Evolutionary conservation across 768 basidiomycete genomes (phyloP), one percentile per base, ranked within the genome.

Genomic region (Trametes cinnabarina): DNA sequence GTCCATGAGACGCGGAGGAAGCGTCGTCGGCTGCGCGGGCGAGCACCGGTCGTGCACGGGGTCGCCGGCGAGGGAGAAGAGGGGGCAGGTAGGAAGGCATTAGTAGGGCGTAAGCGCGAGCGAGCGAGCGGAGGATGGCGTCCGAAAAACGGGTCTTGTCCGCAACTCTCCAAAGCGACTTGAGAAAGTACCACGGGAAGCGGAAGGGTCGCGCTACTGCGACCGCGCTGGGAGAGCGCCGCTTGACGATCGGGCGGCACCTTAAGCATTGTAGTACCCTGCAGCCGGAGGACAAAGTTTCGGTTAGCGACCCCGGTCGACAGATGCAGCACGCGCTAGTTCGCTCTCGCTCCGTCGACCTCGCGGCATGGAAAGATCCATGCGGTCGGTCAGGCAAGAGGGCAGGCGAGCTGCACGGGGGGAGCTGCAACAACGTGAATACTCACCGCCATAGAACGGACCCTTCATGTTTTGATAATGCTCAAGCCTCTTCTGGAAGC

Each of bases 401-500:
- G 41, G 43, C 56, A 56, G 48, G 54, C 54, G 54, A 40, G 32
- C 22, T 25, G n/a, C 44, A 52, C 44, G 47, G 49, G 25, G 51
- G 20, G n/a, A n/a, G 46, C 32, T 26, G 35, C 43, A 53, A 56
- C 54, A 62, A 51, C 53, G 37, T 39, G 50, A 49, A 48, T 51
- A 71, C 80, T 73, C 69, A 86, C 87, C 86, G 71, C 82, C 84
- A 65, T 77, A 64, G 72, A 79, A 82, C 34, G 83, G 81, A 51
- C 83, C 83, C 66, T 85, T 84, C 82, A 90, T 79, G 64, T 71
- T 73, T 32, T 74, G 69, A 73, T 89, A 89, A 71, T 86, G 81
- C 71, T 85, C 83, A 70, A 88, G 72, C 64, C 85, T 77, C 71
- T 84, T 87, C 65, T 80, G 79, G 81, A 82, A 90, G 55, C 87